A percentile compares a stretch with the other conserved stretches of the same genome.
phyloP scores from a whole-genome alignment of 2,329 filamentous ascomycete genomes.

The Hypomyces rosellus region DNA sequence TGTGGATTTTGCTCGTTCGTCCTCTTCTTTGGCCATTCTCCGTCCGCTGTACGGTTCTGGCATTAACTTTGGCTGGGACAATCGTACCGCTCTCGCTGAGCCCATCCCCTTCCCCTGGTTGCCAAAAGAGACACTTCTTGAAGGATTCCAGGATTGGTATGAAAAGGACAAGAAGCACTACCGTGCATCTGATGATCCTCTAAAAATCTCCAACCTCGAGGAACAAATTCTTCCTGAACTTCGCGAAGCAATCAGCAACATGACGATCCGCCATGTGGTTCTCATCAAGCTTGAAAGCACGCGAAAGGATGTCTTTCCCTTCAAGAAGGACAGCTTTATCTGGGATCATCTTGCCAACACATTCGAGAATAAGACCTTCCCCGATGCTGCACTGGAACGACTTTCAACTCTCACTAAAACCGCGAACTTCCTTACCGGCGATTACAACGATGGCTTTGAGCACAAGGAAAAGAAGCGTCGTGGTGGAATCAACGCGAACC shows the following conservation, averaged over 20 bases:
- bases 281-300: slow-evolving; percentile 38
- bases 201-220: slow-evolving; percentile 34
- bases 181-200: slow-evolving; percentile 28
- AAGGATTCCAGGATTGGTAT: slow-evolving; percentile 26
- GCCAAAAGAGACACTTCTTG: slow-evolving; percentile 13
- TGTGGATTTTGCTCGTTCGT: slow-evolving; percentile 24
- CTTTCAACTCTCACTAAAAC: slow-evolving; percentile 23
- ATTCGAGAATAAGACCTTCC: slow-evolving; percentile 25
- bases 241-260: slow-evolving; percentile 19
- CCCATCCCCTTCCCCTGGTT: slow-evolving; percentile 23
- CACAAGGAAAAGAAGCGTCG: slow-evolving; percentile 17
- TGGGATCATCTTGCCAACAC: slow-evolving; percentile 28
- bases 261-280: slow-evolving; percentile 35
- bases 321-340: slow-evolving; percentile 34
- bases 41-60: slow-evolving; percentile 17
- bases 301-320: slow-evolving; percentile 37
- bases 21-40: slow-evolving; percentile 20
- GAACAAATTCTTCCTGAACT: slow-evolving; percentile 25
- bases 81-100: slow-evolving; percentile 20
- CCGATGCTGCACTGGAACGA: slow-evolving; percentile 23
- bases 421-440: slow-evolving; percentile 27
- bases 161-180: slow-evolving; percentile 24
- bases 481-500: slow-evolving; percentile 34
- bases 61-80: slow-evolving; percentile 24
- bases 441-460: slow-evolving; percentile 27